A percentile compares a stretch with the other conserved stretches of the same genome.
Conservation (phyloP, 2,329 filamentous ascomycete genomes). For the Penicillium sp. region DNA sequence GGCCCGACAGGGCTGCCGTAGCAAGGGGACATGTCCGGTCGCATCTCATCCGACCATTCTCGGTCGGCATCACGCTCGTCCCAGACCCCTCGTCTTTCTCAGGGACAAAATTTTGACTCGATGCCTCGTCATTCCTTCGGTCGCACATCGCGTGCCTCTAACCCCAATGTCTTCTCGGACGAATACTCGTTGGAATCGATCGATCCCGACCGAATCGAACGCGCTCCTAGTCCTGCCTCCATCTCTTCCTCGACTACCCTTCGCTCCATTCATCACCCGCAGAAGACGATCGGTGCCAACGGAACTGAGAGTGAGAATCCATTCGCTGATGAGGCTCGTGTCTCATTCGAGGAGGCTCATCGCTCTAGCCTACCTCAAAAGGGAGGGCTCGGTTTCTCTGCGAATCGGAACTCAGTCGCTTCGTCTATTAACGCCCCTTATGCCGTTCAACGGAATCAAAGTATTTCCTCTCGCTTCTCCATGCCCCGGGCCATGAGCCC, state of each 20-base stretch:
- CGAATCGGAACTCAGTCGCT: conserved; percentile 30
- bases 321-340: conserved; percentile 33
- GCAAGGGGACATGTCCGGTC: conserved; percentile 37
- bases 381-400: conserved; percentile 23
- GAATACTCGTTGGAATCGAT: conserved; percentile 44
- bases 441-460: conserved; percentile 38
- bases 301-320: conserved; percentile 30
- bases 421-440: conserved; percentile 30
- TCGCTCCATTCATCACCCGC: conserved; percentile 23
- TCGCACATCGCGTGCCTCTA: conserved; percentile 31
- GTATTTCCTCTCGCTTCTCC: conserved; percentile 43
- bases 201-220: conserved; percentile 31
- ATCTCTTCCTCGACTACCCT: conserved; percentile 31
- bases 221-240: conserved; percentile 30
- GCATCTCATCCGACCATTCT: conserved; percentile 34
- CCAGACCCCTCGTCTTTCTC: conserved; percentile 21
- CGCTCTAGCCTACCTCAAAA: conserved; percentile 37
- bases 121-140: conserved; percentile 29
- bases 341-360: conserved; percentile 30
- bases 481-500: conserved; percentile 53
- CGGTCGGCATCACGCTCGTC: conserved; percentile 32
- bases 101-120: conserved; percentile 23
- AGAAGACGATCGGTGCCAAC: conserved; percentile 21
- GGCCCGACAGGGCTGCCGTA: conserved; percentile 37
- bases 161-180: conserved; percentile 46